phyloP scores from a whole-genome alignment of 768 basidiomycete species.

The Pleurotus sapidus region DNA sequence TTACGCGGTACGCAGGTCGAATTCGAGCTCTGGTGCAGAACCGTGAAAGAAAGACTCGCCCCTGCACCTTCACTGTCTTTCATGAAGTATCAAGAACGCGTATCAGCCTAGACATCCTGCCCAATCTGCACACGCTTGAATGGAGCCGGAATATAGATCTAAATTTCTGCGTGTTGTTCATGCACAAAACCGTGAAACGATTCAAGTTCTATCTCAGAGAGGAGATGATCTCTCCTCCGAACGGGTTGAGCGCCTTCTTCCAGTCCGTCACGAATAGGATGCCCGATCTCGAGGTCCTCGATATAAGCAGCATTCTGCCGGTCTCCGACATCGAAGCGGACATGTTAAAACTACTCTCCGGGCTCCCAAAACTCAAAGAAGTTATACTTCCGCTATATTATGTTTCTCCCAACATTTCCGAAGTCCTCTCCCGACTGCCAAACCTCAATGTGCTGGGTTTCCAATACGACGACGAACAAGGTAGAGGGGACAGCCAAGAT shows the following conservation, averaged over 20 bases:
- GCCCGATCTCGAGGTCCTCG: conserved; percentile 45
- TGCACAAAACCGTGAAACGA: conserved; percentile 48
- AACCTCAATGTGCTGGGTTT: conserved; percentile 50
- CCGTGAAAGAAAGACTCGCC: conserved; percentile 10
- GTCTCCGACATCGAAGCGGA: conserved; percentile 38
- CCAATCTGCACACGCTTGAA: conserved; percentile 47
- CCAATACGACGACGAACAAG: conserved; percentile 45
- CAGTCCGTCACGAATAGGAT: conserved; percentile 44
- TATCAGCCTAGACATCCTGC: conserved; percentile 48
- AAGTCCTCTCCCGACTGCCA: conserved; percentile 40
- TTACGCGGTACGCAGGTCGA: conserved; percentile 51
- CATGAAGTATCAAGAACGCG: conserved; percentile 59
- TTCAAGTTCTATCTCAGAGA: conserved; percentile 26
- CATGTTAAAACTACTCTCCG: conserved; percentile 34
- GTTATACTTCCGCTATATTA: conserved; percentile 52
- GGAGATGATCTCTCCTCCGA: conserved; percentile 14
- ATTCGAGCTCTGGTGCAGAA: conserved; percentile 36
- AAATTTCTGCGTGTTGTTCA: conserved; percentile 46
- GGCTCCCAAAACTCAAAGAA: conserved; percentile 41
- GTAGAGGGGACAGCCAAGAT: conserved; percentile 42
- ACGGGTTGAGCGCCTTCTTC: conserved; percentile 20
- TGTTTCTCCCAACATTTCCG: conserved; percentile 43
- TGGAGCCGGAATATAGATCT: conserved; percentile 36
- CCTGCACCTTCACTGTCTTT: conserved; percentile 33
- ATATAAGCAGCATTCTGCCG: conserved; percentile 41